A percentile compares a stretch with the other conserved stretches of the same genome.
phyloP scores from a whole-genome alignment of 2,329 filamentous ascomycete species.

The Raffaelea arxii region DNA sequence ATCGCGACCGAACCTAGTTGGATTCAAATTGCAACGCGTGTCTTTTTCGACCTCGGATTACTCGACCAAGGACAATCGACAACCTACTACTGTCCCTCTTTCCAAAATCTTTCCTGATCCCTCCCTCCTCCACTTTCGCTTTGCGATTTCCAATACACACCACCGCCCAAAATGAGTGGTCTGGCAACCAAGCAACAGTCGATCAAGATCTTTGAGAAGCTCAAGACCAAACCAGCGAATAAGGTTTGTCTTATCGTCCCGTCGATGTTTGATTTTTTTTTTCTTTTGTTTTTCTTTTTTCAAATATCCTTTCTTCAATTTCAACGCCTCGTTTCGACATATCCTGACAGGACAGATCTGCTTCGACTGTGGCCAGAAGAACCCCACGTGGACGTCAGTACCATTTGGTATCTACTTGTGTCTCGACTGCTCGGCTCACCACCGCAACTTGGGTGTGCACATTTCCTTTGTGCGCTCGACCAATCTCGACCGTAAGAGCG shows the following conservation, averaged over 20 bases:
- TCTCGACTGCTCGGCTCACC: slow-evolving; percentile 93
- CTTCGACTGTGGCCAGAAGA: slow-evolving; percentile 97
- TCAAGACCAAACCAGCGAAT: slow-evolving; percentile 90
- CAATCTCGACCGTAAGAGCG: slow-evolving; percentile 97
- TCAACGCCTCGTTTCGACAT: too few relatives aligned
- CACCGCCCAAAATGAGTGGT: slow-evolving; percentile 46
- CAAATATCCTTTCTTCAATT: too few relatives aligned
- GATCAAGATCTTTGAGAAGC: slow-evolving; percentile 94
- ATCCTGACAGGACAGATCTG: too few relatives aligned
- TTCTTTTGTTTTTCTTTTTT: not conserved
- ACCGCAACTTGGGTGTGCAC: slow-evolving; percentile 95
- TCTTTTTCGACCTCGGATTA: too few relatives aligned
- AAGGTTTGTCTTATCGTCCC: too few relatives aligned
- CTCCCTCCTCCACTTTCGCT: not conserved
- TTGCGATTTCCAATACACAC: not conserved
- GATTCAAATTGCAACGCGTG: too few relatives aligned
- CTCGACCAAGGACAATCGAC: too few relatives aligned
- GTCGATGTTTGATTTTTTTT: not conserved
- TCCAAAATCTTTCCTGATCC: not conserved
- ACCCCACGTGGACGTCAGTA: slow-evolving; percentile 96
- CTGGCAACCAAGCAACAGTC: slow-evolving; percentile 88
- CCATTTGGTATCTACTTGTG: slow-evolving; percentile 95
- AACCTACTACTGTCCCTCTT: not conserved
- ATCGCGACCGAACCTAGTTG: not conserved
- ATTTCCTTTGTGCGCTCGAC: slow-evolving; percentile 98